Conservation (phyloP, 305 asterid species). For the Fraxinus angustifolia region DNA sequence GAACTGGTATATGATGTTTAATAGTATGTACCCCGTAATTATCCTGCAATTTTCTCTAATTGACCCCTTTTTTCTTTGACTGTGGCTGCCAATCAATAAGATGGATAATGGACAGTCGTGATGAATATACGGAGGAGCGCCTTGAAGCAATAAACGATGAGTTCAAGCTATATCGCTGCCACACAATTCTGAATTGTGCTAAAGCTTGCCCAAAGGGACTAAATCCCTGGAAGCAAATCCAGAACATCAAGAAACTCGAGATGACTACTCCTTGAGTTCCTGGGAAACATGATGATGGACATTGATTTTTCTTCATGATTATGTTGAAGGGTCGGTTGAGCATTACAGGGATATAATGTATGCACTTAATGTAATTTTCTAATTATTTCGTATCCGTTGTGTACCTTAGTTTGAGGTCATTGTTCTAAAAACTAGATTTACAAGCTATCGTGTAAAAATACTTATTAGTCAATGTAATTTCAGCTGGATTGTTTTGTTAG, state of each 20-base stretch:
- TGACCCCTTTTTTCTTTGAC: not conserved
- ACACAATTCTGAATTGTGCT: conserved; percentile 90
- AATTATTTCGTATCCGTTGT: conserved; percentile 2
- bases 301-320: conserved; percentile 14
- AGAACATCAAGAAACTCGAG: conserved; percentile 88
- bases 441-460: not conserved
- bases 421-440: not conserved
- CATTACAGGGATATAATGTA: conserved; percentile 23
- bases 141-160: conserved; percentile 83
- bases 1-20: not conserved
- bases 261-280: conserved; percentile 31
- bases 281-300: not conserved
- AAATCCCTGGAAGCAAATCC: conserved; percentile 86
- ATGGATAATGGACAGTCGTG: conserved; percentile 99
- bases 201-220: conserved; percentile 97
- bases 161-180: conserved; percentile 93
- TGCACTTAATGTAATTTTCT: conserved; percentile 1
- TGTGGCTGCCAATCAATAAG: conserved; percentile 34
- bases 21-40: not conserved
- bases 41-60: not conserved
- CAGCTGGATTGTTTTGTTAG: not conserved
- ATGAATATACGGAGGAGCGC: conserved; percentile 88
- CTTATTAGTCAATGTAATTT: not conserved
- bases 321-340: conserved; percentile 25
- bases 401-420: not conserved